A percentile compares a stretch with the other conserved stretches of the same genome.
Conservation (phyloP, 345 rosid genomes). For the Linum tenue region DNA sequence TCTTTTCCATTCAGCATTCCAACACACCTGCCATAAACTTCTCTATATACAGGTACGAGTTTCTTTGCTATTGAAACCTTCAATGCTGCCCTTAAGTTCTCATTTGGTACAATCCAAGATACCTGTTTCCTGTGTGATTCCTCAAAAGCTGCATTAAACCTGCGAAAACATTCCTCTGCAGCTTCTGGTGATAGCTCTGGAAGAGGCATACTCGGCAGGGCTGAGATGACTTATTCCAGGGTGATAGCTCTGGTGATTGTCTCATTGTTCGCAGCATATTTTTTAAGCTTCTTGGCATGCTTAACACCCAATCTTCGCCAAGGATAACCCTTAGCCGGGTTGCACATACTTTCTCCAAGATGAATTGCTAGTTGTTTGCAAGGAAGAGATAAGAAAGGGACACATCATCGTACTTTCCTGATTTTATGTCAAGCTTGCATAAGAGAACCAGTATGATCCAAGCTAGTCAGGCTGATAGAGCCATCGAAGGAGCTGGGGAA, state of each 20-base stretch:
- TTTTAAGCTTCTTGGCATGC: slow-evolving; percentile 17
- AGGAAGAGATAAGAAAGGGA: slow-evolving; percentile 20
- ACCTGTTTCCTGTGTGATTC: slow-evolving; percentile 18
- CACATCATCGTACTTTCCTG: slow-evolving; percentile 17
- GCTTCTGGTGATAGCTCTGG: slow-evolving; percentile 9
- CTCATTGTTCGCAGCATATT: slow-evolving; percentile 15
- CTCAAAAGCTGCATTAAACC: slow-evolving; percentile 19
- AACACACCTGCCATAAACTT: slow-evolving; percentile 7
- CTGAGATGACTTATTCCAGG: slow-evolving; percentile 21
- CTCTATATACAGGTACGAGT: slow-evolving; percentile 16
- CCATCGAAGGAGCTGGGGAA: not conserved
- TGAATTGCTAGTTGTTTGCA: slow-evolving; percentile 18
- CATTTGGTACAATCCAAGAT: slow-evolving; percentile 15
- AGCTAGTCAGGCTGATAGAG: slow-evolving; percentile 13
- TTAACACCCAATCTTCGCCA: slow-evolving; percentile 21
- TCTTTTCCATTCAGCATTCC: slow-evolving; percentile 23
- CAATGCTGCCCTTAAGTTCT: slow-evolving; percentile 15
- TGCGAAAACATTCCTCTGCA: slow-evolving; percentile 11
- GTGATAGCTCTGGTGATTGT: no score
- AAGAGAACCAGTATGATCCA: slow-evolving; percentile 18
- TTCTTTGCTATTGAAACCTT: slow-evolving; percentile 17
- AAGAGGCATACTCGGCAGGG: slow-evolving; percentile 7
- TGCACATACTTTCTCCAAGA: slow-evolving; percentile 8
- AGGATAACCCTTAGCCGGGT: slow-evolving; percentile 11
- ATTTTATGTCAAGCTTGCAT: slow-evolving; percentile 20